Evolutionary conservation across 2,329 filamentous ascomycete species (phyloP), one percentile per base, ranked within the genome.

Genomic region (Teratosphaeria epicoccoides): DNA sequence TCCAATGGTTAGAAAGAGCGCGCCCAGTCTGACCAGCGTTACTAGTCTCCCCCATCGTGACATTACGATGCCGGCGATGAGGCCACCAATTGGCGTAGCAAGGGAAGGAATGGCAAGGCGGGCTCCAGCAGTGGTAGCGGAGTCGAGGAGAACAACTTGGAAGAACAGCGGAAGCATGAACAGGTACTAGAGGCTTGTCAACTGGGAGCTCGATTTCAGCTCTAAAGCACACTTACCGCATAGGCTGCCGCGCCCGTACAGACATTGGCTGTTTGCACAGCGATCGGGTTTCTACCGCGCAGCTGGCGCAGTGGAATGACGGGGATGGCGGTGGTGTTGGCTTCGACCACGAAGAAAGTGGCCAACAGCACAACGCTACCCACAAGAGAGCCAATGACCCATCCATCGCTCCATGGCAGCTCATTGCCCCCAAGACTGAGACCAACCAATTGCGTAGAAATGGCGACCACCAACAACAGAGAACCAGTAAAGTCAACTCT

Each of bases 141-240:
- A 72, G 45, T 76, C 73, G 49, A 85, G 75, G 46, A 87, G 81
- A 24, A 88, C 84, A 33, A 82, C 84, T 64, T 88, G 85, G 70
- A 87, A 75, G 52, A 74, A 70, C 0, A 76, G 61, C 1, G 73
- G 72, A 1, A 74, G 64, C 44, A 69, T 74, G 57, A 76, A 76
- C n/a, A 76, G 66, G 52, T 72, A 74, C 70, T 50, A 20, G 3
- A 40, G 10, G n/a, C 4, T 9, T 3, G 33, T 40, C 33, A 40
- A 40, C n/a, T n/a, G 3, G 3, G n/a, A 40, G 14, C 33, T 40
- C 5, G 14, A 2, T 4, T 23, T 33, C 22, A 52, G 25, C 7
- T 6, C 49, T n/a, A n/a, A n/a, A 37, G 17, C 24, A 24, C 23
- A 71, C 78, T 64, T 62, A 83, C 80, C 14, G 78, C 79, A 63